phyloP scores from a whole-genome alignment of 1,284 basidiomycete species.

The Naganishia cerealis region DNA sequence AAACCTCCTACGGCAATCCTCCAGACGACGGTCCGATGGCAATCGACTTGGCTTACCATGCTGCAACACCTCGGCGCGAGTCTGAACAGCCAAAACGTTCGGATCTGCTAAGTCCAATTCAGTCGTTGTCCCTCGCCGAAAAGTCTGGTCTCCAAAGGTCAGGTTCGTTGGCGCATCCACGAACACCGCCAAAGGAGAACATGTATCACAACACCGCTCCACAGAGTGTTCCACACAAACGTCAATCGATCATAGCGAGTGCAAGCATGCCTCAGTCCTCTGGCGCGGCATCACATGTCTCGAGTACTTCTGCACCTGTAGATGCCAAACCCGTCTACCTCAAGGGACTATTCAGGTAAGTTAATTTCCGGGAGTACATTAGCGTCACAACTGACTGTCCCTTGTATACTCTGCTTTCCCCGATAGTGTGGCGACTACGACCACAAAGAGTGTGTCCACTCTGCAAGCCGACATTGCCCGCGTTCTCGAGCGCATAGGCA shows the following conservation, averaged over 20 bases:
- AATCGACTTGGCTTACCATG: not conserved
- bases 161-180: conserved; percentile 23
- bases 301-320: conserved; percentile 28
- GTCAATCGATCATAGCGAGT: conserved; percentile 29
- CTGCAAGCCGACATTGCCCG: conserved; percentile 81
- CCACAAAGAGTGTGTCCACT: conserved; percentile 77
- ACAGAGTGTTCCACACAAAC: conserved; percentile 33
- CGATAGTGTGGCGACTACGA: conserved; percentile 84
- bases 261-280: conserved; percentile 3
- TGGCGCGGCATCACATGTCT: not conserved
- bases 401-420: not conserved
- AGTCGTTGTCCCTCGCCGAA: conserved; percentile 12
- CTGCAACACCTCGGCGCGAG: conserved; percentile 1
- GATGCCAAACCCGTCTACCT: conserved; percentile 85
- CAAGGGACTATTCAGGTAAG: conserved; percentile 82
- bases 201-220: conserved; percentile 13
- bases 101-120: not conserved
- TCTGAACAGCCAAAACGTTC: conserved; percentile 11
- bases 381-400: not conserved
- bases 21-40: not conserved
- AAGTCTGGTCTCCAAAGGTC: conserved; percentile 21
- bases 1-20: not conserved
- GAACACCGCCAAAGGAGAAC: conserved; percentile 18
- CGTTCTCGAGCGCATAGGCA: conserved; percentile 88
- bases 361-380: conserved; percentile 34